A percentile compares a stretch with the other conserved stretches of the same genome.
Evolutionary conservation across 495 filamentous ascomycete species (phyloP).

Genomic region (Xylona heveae): DNA sequence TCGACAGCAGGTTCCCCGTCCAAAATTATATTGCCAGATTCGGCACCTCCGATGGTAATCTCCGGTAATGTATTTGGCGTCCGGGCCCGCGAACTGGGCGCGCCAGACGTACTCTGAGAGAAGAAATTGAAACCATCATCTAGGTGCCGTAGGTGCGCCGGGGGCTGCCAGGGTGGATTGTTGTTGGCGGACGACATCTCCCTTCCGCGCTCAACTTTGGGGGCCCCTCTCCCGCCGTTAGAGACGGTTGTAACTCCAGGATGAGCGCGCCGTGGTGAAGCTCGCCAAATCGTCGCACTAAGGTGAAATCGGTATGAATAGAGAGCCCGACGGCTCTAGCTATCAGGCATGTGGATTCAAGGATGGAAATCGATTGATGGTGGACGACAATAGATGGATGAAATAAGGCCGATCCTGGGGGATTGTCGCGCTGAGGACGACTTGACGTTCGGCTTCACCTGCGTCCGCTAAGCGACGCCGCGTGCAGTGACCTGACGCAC

Average conservation of each 20-base stretch:
- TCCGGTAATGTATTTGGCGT: slow-evolving; percentile 1
- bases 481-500: too few species aligned
- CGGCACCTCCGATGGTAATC: slow-evolving; percentile 21
- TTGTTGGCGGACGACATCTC: slow-evolving; percentile 1
- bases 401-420: too few species aligned
- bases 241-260: slow-evolving; percentile 1
- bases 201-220: not conserved
- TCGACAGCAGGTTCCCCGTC: slow-evolving; percentile 29
- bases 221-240: not conserved
- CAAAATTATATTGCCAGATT: slow-evolving; percentile 24
- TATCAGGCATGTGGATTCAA: too few species aligned
- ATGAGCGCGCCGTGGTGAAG: not conserved
- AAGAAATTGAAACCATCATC: not conserved
- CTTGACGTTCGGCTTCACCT: too few species aligned
- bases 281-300: not conserved
- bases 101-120: too few species aligned
- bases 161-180: slow-evolving; percentile 1
- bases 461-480: too few species aligned
- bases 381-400: too few species aligned
- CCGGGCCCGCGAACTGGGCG: slow-evolving; percentile 1
- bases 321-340: too few species aligned
- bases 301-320: not conserved
- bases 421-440: too few species aligned
- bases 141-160: not conserved
- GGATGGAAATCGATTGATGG: too few species aligned